Evolutionary conservation across 495 filamentous ascomycete species (phyloP), one percentile per base, ranked within the genome.

Genomic region (Aspergillus asperescens): DNA sequence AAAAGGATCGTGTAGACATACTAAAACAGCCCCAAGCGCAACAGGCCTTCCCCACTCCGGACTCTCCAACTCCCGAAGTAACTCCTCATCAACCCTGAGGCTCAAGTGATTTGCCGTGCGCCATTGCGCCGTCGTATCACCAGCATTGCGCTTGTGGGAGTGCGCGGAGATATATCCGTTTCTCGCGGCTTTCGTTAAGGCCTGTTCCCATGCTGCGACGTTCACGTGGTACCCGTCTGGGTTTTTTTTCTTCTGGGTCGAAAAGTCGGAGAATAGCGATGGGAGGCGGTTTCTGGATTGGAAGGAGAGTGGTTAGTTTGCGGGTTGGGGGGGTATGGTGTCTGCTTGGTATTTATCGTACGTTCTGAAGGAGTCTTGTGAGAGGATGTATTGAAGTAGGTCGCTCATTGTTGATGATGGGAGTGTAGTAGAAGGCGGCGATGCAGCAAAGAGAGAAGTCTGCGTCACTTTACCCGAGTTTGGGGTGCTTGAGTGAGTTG

Each of bases 221-320:
- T 98, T 97, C 43, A 91, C 88, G 24, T 77, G 69, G 72, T 90
- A 98, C 55, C 90, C 92, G 60, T 94, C 90, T 1, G 91, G 90
- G 63, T 98, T 98, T 27, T 86, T 85, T 48, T 81, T 82, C 53
- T 79, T 80, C 55, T 92, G 90, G 29, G 77, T 64, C 4, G 81
- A 73, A 68, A 98, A 97, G 67, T 97, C 94, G 50, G 91, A 96
- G 72, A 95, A 98, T 45, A 98, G 82, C 12, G 91, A 91, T 5
- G 90, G 86, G 4, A 96, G 82, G 34, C 93, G 90, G 54, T 84
- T 81, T 70, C 87, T 93, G 24, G 18, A 39, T 22, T 37, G 27
- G 4, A 7, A 34, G 24, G 4, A 12, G 10, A 23, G 40, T 49
- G 23, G 7, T 47, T 47, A 35, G 44, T 2, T 12, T 12, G 16